Conservation (phyloP, 495 filamentous ascomycete species). For the Annulohypoxylon moriforme region DNA sequence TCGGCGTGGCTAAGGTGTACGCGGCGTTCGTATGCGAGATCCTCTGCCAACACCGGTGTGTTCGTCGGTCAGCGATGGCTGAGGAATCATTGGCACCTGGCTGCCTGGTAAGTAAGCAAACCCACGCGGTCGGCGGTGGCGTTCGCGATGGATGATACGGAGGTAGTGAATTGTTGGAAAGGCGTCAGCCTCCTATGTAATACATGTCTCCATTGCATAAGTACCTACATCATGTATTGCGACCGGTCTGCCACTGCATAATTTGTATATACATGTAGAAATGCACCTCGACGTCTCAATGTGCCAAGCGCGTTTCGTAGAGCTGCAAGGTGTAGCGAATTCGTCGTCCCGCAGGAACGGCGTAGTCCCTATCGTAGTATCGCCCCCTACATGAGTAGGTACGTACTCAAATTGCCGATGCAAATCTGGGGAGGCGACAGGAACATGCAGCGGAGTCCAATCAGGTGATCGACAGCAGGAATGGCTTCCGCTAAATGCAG, state of each 20-base stretch:
- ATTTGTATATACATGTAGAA: neutral
- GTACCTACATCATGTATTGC: neutral
- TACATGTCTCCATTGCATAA: neutral
- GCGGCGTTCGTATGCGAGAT: neutral
- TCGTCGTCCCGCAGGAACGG: neutral
- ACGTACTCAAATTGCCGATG: constrained; percentile 7
- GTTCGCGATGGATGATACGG: neutral
- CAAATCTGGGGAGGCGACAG: constrained; percentile 33
- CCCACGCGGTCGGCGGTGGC: constrained; percentile 6
- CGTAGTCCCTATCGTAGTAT: neutral
- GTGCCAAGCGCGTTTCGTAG: constrained; percentile 2
- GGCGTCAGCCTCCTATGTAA: constrained; percentile 2
- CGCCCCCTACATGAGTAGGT: neutral
- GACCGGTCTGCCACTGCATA: neutral
- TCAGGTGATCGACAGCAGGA: constrained; percentile 9
- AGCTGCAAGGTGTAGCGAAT: neutral
- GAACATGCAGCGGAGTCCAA: constrained; percentile 9
- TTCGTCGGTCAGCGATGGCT: neutral
- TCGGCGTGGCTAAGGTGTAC: constrained; percentile 5
- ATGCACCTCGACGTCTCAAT: neutral
- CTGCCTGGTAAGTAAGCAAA: neutral
- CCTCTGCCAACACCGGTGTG: neutral
- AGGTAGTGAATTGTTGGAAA: neutral
- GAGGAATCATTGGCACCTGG: neutral
- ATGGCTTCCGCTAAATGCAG: neutral